These are phyloP conservation scores for Trichoderma sp. DNA, from an alignment of 2,329 filamentous ascomycete genomes.

Conservation along the genomic window DNA sequence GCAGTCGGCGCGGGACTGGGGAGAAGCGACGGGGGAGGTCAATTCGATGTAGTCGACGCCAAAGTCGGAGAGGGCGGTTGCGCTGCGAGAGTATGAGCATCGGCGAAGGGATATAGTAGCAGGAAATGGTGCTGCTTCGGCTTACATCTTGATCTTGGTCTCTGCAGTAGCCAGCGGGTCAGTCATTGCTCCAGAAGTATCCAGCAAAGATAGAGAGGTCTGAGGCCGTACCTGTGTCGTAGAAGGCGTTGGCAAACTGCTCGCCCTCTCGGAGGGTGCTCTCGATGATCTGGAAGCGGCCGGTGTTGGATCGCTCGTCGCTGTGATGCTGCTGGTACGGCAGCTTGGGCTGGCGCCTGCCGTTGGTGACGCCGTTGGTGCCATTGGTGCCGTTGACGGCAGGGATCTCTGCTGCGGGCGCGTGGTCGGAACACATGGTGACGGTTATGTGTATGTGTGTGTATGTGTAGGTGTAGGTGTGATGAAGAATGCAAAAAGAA, in stretches of 20 bases:
- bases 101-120: neutral
- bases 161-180: slow-evolving; percentile 26
- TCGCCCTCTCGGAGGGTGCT: slow-evolving; percentile 36
- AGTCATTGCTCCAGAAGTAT: neutral
- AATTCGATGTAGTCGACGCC: slow-evolving; percentile 62
- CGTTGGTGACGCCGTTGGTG: neutral
- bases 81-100: slow-evolving; percentile 22
- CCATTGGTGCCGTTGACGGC: too few relatives aligned
- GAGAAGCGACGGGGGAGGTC: slow-evolving; percentile 80
- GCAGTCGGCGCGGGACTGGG: slow-evolving; percentile 79
- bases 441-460: neutral
- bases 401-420: too few relatives aligned
- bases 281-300: slow-evolving; percentile 8
- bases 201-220: neutral
- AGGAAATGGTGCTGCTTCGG: neutral
- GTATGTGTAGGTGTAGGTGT: too few relatives aligned
- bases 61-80: slow-evolving; percentile 54
- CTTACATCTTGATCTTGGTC: slow-evolving; percentile 35
- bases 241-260: slow-evolving; percentile 62
- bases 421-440: too few relatives aligned
- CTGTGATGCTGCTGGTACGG: slow-evolving; percentile 1
- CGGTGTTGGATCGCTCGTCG: neutral
- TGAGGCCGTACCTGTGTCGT: slow-evolving; percentile 58
- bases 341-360: neutral
- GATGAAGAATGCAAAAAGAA: too few relatives aligned